These are phyloP conservation scores for Mortierella hygrophila DNA, from an alignment of 192 early-diverging fungal genomes.

Conservation along the genomic window DNA sequence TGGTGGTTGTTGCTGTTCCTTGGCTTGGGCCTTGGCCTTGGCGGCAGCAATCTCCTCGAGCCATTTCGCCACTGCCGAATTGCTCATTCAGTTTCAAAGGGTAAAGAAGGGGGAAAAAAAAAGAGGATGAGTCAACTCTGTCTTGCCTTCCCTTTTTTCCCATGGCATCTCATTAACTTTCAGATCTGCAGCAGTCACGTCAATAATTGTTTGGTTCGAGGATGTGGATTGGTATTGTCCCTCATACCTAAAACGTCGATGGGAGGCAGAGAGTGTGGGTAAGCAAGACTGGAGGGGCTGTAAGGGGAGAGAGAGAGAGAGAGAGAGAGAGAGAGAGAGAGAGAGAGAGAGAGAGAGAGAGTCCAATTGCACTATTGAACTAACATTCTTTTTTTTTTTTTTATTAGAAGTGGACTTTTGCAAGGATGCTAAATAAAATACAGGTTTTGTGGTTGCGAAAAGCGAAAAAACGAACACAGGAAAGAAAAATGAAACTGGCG, in stretches of 20 bases:
- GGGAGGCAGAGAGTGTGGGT: too few species aligned
- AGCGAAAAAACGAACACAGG: not conserved
- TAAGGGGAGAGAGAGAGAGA: too few species aligned
- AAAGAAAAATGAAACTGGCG: not conserved
- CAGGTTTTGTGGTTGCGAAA: not conserved
- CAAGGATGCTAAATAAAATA: not conserved
- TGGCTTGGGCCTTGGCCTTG: constrained; percentile 37
- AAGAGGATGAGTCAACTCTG: not conserved
- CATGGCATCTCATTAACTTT: not conserved
- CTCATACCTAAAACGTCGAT: too few species aligned
- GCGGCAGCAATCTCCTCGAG: constrained; percentile 43
- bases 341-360: too few species aligned
- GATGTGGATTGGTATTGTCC: too few species aligned
- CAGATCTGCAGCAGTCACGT: not conserved
- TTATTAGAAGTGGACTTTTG: not conserved
- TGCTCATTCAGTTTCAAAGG: constrained; percentile 13
- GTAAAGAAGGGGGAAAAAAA: constrained; percentile 9
- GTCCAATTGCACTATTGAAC: too few species aligned
- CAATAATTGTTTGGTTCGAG: too few species aligned
- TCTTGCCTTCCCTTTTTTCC: not conserved
- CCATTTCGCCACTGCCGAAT: constrained; percentile 37
- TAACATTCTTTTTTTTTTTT: not conserved
- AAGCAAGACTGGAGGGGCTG: too few species aligned
- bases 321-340: too few species aligned
- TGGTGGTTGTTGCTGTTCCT: not conserved